A percentile compares a stretch with the other conserved stretches of the same genome.
These are phyloP conservation scores for Paramyrothecium sp. DNA, from an alignment of 2,329 filamentous ascomycete species.

Conservation along the genomic window DNA sequence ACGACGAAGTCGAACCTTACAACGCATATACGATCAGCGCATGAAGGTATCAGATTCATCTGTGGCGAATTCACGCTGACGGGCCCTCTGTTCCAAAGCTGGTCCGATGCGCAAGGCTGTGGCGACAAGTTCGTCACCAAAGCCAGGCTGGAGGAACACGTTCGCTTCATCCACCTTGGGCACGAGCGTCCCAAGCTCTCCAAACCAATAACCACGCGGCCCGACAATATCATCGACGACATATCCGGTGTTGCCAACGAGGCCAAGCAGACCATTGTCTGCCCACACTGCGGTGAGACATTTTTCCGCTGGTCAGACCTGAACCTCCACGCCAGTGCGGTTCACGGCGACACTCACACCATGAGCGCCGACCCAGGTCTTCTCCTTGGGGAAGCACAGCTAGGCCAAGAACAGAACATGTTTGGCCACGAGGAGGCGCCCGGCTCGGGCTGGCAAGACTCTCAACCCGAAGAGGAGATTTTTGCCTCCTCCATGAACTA, in stretches of 20 bases:
- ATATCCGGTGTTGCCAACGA: conserved; percentile 39
- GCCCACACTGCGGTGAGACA: conserved; percentile 42
- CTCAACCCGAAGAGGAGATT: conserved; percentile 25
- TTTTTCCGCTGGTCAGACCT: conserved; percentile 53
- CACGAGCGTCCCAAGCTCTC: conserved; percentile 39
- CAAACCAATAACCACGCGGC: conserved; percentile 12
- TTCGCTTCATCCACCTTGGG: conserved; percentile 79
- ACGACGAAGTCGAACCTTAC: conserved; percentile 82
- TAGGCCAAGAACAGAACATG: conserved; percentile 13
- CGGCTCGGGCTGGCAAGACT: conserved; percentile 19
- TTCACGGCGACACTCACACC: conserved; percentile 12
- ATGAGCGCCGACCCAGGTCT: conserved; percentile 15
- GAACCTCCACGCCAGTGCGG: conserved; percentile 40
- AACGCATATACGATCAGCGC: conserved; percentile 73
- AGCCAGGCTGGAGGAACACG: conserved; percentile 76
- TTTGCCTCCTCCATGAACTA: conserved; percentile 33
- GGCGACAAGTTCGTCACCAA: conserved; percentile 76
- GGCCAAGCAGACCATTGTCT: conserved; percentile 41
- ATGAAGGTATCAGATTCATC: conserved; percentile 75
- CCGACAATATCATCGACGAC: conserved; percentile 36
- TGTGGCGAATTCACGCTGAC: conserved; percentile 70
- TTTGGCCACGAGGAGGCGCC: conserved; percentile 16
- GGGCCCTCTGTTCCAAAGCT: conserved; percentile 55
- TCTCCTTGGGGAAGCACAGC: conserved; percentile 18
- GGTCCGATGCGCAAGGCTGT: conserved; percentile 69